Evolutionary conservation across 140 eudicot genomes (phyloP).

Genomic region (Stevia rebaudiana): DNA sequence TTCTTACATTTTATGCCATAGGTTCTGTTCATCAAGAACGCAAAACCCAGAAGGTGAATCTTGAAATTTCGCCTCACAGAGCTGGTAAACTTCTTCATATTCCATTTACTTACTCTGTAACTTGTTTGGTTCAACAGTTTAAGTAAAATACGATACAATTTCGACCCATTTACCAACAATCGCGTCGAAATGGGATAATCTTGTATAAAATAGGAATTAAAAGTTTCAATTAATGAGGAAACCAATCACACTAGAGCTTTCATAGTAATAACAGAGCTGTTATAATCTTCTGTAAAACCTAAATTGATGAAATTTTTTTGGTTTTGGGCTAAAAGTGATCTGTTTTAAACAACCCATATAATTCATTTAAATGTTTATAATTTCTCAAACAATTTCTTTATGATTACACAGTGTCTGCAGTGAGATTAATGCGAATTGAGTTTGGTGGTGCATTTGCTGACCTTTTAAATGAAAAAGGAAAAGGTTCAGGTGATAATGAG

Average conservation of each 20-base stretch:
- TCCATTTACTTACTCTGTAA: neutral
- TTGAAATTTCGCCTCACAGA: constrained; percentile 89
- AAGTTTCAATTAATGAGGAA: neutral
- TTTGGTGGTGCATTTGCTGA: constrained; percentile 95
- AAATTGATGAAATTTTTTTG: too few species aligned
- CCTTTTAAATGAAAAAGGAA: constrained; percentile 84
- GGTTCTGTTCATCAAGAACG: constrained; percentile 36
- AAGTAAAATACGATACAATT: neutral
- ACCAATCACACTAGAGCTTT: neutral
- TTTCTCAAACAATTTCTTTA: constrained; percentile 2
- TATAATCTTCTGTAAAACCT: too few species aligned
- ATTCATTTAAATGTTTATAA: too few species aligned
- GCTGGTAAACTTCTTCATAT: constrained; percentile 49
- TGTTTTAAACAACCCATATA: too few species aligned
- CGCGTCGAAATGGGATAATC: neutral
- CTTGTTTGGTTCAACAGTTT: neutral
- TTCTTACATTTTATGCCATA: neutral
- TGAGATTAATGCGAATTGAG: constrained; percentile 93
- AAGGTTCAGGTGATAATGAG: constrained; percentile 86
- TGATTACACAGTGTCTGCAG: constrained; percentile 64
- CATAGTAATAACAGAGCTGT: too few species aligned
- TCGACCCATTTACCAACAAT: neutral
- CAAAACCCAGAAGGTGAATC: constrained; percentile 53
- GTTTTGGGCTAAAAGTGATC: too few species aligned
- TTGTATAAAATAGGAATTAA: neutral